phyloP scores from a whole-genome alignment of 1,284 basidiomycete genomes.

The Trichosporon inkin region DNA sequence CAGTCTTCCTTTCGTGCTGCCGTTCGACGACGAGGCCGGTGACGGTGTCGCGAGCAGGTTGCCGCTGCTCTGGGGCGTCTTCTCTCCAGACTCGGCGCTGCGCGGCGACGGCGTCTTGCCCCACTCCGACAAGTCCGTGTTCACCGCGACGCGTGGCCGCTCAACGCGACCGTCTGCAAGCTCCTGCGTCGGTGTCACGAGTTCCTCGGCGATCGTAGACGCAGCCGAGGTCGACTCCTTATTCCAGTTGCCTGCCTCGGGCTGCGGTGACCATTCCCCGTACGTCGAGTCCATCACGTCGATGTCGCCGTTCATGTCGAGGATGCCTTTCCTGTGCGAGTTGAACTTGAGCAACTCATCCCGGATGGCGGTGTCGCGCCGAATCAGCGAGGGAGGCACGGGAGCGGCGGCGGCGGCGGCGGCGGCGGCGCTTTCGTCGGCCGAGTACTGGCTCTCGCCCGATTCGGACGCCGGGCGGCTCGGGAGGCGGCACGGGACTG shows the following conservation, averaged over 20 bases:
- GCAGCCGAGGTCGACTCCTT: constrained; percentile 7
- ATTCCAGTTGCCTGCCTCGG: constrained; percentile 7
- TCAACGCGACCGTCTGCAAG: neutral
- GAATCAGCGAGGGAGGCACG: neutral
- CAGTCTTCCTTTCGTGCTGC: constrained; percentile 2
- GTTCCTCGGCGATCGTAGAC: constrained; percentile 1
- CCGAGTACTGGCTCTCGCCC: constrained; percentile 23
- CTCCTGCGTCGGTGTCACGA: constrained; percentile 14
- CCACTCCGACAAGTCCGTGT: constrained; percentile 11
- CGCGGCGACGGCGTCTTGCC: constrained; percentile 7
- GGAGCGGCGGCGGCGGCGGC: too few relatives aligned
- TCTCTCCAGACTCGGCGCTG: constrained; percentile 4
- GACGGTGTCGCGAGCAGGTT: neutral
- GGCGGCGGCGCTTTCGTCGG: constrained; percentile 16
- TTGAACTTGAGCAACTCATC: neutral
- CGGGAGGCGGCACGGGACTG: constrained; percentile 2
- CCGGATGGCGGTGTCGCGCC: neutral
- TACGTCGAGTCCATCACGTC: constrained; percentile 16
- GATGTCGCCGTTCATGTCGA: constrained; percentile 18
- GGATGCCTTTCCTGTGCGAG: constrained; percentile 10
- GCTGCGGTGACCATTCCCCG: constrained; percentile 19
- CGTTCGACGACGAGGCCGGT: constrained; percentile 3
- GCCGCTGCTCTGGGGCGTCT: neutral
- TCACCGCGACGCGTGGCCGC: neutral
- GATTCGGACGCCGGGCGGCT: constrained; percentile 13